Evolutionary conservation across 768 basidiomycete genomes (phyloP).

Genomic region (Boletus speciosus): DNA sequence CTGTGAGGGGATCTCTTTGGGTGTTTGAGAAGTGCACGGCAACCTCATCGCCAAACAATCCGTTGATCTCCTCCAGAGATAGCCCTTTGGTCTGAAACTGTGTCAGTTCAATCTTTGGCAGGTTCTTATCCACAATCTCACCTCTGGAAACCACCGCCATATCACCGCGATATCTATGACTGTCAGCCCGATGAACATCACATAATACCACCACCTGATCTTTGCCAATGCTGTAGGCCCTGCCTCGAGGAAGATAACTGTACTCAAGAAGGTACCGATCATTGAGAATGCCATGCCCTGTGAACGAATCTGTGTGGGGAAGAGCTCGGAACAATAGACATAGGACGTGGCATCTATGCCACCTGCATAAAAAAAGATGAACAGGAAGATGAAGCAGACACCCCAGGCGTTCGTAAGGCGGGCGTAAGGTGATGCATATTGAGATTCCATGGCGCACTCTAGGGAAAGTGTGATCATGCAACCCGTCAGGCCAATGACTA

Average conservation of each 20-base stretch:
- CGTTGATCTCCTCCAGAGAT: background rate
- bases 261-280: background rate
- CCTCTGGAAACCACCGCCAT: background rate
- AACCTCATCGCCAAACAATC: background rate
- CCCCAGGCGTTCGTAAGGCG: background rate
- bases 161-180: background rate
- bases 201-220: background rate
- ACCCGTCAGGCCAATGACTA: background rate
- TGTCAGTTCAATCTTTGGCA: background rate
- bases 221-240: background rate
- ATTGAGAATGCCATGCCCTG: constrained; percentile 1
- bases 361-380: background rate
- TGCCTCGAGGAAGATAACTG: background rate
- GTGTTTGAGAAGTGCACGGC: background rate
- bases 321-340: constrained; percentile 3
- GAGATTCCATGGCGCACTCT: background rate
- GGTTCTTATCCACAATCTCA: background rate
- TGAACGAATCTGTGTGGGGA: background rate
- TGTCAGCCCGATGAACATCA: background rate
- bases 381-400: background rate
- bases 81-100: background rate
- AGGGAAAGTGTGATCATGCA: background rate
- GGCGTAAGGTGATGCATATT: background rate
- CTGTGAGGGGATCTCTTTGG: background rate
- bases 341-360: constrained; percentile 1